Percentiles rank a stretch among this genome's conserved stretches.
phyloP scores from a whole-genome alignment of 2,329 filamentous ascomycete species.

The Epichloe uncinata region DNA sequence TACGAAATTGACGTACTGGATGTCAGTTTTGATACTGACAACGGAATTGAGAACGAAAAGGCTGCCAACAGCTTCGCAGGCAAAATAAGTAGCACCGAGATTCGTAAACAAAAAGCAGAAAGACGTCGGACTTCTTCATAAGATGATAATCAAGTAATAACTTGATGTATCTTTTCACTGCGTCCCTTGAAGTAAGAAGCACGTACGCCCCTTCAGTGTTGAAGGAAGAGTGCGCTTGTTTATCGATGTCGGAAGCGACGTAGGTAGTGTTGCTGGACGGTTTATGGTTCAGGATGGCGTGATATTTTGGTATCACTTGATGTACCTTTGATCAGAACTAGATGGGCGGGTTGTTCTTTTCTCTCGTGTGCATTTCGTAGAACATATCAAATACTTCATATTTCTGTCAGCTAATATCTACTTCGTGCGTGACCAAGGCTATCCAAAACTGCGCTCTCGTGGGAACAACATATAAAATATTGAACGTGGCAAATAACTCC shows the following conservation, averaged over 20 bases:
- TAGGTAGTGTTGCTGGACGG: no score
- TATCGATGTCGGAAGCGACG: no score
- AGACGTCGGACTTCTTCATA: neutral
- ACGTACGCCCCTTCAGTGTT: no score
- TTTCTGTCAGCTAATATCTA: neutral
- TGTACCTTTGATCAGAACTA: no score
- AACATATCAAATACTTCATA: neutral
- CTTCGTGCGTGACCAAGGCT: neutral
- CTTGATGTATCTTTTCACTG: no score
- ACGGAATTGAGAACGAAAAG: constrained; percentile 22
- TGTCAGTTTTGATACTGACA: constrained; percentile 31
- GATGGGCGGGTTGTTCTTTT: no score
- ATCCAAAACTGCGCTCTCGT: neutral
- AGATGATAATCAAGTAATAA: neutral
- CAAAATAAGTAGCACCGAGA: constrained; percentile 88
- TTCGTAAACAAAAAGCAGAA: constrained; percentile 34
- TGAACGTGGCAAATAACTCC: neutral
- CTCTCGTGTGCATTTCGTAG: no score
- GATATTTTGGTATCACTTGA: no score
- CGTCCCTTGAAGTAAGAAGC: no score
- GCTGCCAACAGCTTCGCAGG: constrained; percentile 50
- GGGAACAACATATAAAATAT: neutral
- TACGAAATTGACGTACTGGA: constrained; percentile 87
- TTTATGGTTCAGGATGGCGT: no score
- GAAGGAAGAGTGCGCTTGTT: no score